Percentiles rank a stretch among this genome's conserved stretches.
phyloP scores from a whole-genome alignment of 2,329 filamentous ascomycete genomes.

The Endoconidiophora polonica region DNA sequence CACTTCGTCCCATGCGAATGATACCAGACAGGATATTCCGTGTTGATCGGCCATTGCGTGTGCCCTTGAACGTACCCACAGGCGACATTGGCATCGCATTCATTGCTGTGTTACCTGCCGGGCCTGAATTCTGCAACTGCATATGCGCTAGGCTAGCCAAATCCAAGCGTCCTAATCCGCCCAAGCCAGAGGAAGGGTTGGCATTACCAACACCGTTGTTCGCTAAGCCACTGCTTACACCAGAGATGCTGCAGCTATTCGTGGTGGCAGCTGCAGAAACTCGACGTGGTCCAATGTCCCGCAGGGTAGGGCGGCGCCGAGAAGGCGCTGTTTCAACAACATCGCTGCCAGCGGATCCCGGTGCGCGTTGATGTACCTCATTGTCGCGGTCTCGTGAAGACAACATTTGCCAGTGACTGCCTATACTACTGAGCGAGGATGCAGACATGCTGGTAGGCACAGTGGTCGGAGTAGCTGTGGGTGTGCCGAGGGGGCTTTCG shows the following conservation, averaged over 20 bases:
- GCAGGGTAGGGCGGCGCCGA: neutral
- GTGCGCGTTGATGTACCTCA: constrained; percentile 22
- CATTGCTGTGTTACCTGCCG: neutral
- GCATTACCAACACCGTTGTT: neutral
- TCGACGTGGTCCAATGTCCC: constrained; percentile 1
- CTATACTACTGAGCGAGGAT: constrained; percentile 4
- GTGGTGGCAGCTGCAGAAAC: neutral
- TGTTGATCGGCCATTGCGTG: constrained; percentile 23
- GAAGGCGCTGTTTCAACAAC: constrained; percentile 15
- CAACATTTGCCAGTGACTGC: constrained; percentile 13
- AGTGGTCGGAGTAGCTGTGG: neutral
- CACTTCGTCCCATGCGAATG: constrained; percentile 27
- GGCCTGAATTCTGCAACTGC: constrained; percentile 7
- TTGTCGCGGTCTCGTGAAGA: constrained; percentile 11
- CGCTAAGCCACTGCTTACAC: neutral
- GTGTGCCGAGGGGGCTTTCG: constrained; percentile 20
- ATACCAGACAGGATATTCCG: constrained; percentile 28
- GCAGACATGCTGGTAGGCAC: constrained; percentile 16
- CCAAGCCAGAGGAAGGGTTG: neutral
- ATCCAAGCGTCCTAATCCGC: constrained; percentile 12
- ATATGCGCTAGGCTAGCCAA: constrained; percentile 8
- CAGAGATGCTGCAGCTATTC: neutral
- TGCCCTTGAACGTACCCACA: constrained; percentile 17
- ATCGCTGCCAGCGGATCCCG: constrained; percentile 37
- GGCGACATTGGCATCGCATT: constrained; percentile 6